These are phyloP conservation scores for Kuraishia piskuri DNA, from an alignment of 805 yeast species.

Conservation along the genomic window DNA sequence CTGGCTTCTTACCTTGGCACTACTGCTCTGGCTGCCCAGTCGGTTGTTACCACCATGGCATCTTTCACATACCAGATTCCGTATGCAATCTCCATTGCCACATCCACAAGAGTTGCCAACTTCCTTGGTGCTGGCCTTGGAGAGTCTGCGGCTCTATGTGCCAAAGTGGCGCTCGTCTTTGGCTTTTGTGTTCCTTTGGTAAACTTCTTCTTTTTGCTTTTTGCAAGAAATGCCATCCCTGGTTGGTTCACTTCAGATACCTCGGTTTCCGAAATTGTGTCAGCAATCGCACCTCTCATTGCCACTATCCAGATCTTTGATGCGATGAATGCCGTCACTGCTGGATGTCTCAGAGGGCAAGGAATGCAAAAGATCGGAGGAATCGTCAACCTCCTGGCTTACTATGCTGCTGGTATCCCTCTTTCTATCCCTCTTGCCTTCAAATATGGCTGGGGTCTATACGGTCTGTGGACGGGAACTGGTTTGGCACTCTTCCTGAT, in stretches of 20 bases:
- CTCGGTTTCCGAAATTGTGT: conserved; percentile 43
- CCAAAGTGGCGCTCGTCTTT: conserved; percentile 27
- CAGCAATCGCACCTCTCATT: conserved; percentile 48
- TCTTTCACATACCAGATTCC: conserved; percentile 47
- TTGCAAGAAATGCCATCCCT: conserved; percentile 35
- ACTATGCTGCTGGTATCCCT: conserved; percentile 58
- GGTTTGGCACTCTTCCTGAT: conserved; percentile 43
- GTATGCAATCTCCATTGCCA: conserved; percentile 49
- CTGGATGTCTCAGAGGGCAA: conserved; percentile 73
- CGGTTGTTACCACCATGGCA: conserved; percentile 34
- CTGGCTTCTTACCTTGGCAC: conserved; percentile 49
- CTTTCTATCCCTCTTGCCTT: conserved; percentile 47
- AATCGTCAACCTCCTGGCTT: conserved; percentile 44
- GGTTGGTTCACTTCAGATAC: conserved; percentile 52
- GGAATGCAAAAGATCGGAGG: conserved; percentile 65
- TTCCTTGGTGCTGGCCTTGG: conserved; percentile 34
- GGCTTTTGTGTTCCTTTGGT: conserved; percentile 28
- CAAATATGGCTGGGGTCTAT: conserved; percentile 35
- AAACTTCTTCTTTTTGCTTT: conserved; percentile 37
- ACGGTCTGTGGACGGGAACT: conserved; percentile 61
- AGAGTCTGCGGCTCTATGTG: conserved; percentile 27
- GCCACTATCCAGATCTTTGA: conserved; percentile 67
- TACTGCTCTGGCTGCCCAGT: conserved; percentile 43
- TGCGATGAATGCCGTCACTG: conserved; percentile 61
- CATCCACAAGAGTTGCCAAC: conserved; percentile 50